Conservation (phyloP, 2,329 filamentous ascomycete species). For the Exophiala dermatitidis region DNA sequence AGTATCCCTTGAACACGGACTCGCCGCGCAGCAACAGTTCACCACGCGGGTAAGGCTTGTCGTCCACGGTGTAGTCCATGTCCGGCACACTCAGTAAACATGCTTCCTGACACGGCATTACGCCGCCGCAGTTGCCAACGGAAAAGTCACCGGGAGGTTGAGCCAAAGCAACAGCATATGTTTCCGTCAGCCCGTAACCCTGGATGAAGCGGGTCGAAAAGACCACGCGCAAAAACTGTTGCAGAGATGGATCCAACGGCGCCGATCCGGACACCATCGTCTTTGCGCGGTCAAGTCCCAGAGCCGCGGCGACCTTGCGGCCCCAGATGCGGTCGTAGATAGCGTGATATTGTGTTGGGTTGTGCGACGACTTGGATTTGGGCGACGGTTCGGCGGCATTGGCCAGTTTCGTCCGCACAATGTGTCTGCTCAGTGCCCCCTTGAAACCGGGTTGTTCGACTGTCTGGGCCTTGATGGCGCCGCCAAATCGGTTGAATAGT, state of each 20-base stretch:
- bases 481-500: constrained; percentile 83
- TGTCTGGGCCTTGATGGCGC: constrained; percentile 71
- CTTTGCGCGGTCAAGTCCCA: constrained; percentile 68
- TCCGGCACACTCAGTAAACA: constrained; percentile 85
- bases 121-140: constrained; percentile 72
- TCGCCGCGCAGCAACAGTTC: constrained; percentile 79
- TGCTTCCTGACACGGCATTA: constrained; percentile 61
- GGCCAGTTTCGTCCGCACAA: constrained; percentile 72
- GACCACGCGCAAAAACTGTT: constrained; percentile 79
- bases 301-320: constrained; percentile 72
- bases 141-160: constrained; percentile 66
- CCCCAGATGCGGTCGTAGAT: constrained; percentile 69
- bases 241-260: constrained; percentile 78
- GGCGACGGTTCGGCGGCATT: constrained; percentile 35
- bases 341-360: constrained; percentile 57
- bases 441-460: constrained; percentile 71
- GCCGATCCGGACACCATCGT: constrained; percentile 83
- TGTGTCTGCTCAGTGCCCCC: constrained; percentile 71
- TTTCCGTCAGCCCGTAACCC: constrained; percentile 91
- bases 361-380: constrained; percentile 52
- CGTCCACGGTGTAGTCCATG: constrained; percentile 82
- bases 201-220: constrained; percentile 74
- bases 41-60: constrained; percentile 83
- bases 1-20: constrained; percentile 79
- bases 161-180: constrained; percentile 68